Evolutionary conservation across 208 protist genomes (phyloP), one percentile per base, ranked within the genome.

Genomic region (Trypanosoma cruzi): DNA sequence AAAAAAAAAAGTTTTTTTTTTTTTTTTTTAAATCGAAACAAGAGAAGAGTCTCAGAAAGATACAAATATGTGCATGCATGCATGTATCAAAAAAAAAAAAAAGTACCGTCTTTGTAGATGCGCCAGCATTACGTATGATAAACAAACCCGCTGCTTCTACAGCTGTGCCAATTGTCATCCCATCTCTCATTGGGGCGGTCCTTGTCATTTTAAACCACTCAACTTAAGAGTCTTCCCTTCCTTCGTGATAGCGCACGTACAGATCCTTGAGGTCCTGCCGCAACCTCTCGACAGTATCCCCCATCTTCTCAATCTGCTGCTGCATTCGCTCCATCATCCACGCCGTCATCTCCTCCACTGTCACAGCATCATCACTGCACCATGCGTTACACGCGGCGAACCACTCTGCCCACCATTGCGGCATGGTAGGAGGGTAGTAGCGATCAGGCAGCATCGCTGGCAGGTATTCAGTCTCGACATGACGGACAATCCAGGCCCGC

Each of bases 331-430:
- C 14, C 65, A 61, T 49, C 66, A 79, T 79, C 8, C 18, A 20
- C 22, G 3, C 37, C 3, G 68, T 44, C 73, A 79, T 79, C 20
- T 49, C 62, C 26, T 50, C 66, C n/a, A 52, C 54, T 5, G 67
- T 59, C 2, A 73, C 60, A 18, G 32, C 24, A 26, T 66, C 66
- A 52, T 79, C 66, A 34, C 16, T 20, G 29, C 73, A 79, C 57
- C 66, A 70, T 22, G 22, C 40, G 40, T 24, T 69, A 52, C 73
- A 79, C 0, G 16, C 16, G 14, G 20, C 42, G 36, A 68, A 79
- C 60, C 57, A 79, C 34, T 73, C 37, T 20, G 73, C 64, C 73
- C 73, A 79, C 73, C 73, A 79, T 11, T 44, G 26, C 28, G 73
- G 73, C 66, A 79, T 73, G 16, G 14, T 50, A 18, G 58, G 29